Base-by-base conservation (phyloP, 73 alveolate species). In the Blepharisma stoltei region DNA sequence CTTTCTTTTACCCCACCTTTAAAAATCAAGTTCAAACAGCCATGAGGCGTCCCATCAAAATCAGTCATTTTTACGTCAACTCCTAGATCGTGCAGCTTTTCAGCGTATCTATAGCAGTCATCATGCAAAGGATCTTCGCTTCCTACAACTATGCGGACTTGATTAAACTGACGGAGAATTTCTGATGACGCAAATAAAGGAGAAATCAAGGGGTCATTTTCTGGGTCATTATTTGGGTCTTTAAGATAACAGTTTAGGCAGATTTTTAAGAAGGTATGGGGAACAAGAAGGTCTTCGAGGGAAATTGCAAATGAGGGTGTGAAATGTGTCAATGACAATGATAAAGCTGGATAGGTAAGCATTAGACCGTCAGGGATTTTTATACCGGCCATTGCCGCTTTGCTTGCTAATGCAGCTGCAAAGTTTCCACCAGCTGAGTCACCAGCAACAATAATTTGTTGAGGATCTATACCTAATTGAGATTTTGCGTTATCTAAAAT, bases 401-500 rank as follows among this genome's bases (percentile, higher is more conserved):
- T 76, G 18, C 78, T 60, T 5, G 95, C 84, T 20, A 91, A 43
- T 3, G 93, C 96, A 41, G 86, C 88, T 52, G 76, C 89, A 54
- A 96, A 82, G 80, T 96, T 96, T 43, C 99, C 99, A 6, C 99
- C 99, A 1, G 99, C 99, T 53, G 98, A 91, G 88, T 97, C 99
- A 14, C 99, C 99, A 46, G 85, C 95, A 53, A 97, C 60, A 7
- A 95, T 83, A 6, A 94, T 82, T 77, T 87, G 83, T 71, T 95
- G 85, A 11, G 96, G 94, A 78, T 82, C 81, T 7, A 92, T 73
- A 55, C 75, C 89, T 90, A 48, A 93, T 79, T 54, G 80, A 86
- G 45, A 69, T 66, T 55, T 85, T 90, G 90, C 96, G 69, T 89
- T 55, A 8, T 81, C 83, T 65, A 87, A 55, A 38, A 94, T 78